Base-by-base conservation (phyloP, 495 filamentous ascomycete genomes). In the Penicillium atrosanguineum region DNA sequence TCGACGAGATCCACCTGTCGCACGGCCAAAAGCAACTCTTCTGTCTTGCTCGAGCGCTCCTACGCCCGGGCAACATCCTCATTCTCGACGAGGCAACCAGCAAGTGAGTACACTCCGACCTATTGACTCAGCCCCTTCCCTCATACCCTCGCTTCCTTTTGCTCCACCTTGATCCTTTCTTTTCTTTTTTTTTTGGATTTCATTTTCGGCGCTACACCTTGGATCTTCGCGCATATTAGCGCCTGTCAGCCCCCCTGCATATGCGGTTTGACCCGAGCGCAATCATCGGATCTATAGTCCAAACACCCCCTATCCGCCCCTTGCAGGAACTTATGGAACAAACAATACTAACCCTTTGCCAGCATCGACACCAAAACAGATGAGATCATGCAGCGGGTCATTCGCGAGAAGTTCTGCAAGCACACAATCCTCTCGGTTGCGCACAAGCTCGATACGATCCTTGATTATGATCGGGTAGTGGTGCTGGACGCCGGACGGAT, bases 21-120 rank as follows among this genome's bases (percentile, higher is more conserved):
- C 77, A 80, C 43, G 86, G 86, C 0, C 84, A 89, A 57, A 73
- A 73, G 34, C 86, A 88, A 67, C 77, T 89, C 5, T 78, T 88
- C 57, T 80, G 79, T 54, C 72, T 89, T n/a, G 83, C 79, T 4
- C 74, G 84, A 3, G 84, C 81, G 0, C 65, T 89, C 8, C 67
- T 89, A 28, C 66, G 77, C 23, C 60, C 53, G 16, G 69, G 73
- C 15, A 73, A 69, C 38, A 72, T 81, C 46, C 63, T 81, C 16
- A 67, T 80, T 14, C 67, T 81, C n/a, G 78, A 81, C 39, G 78
- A 81, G 58, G 71, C 72, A 7, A 79, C 74, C 18, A 79, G 77
- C 73, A 78, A 61, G 78, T 81, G 63, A 59, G 71, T 63, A 25
- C 39, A n/a, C 18, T 50, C 21, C 20, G 46, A 31, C 48, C 49